Base-by-base conservation (phyloP, 2,329 filamentous ascomycete species). In the Sclerotinia trifoliorum region DNA sequence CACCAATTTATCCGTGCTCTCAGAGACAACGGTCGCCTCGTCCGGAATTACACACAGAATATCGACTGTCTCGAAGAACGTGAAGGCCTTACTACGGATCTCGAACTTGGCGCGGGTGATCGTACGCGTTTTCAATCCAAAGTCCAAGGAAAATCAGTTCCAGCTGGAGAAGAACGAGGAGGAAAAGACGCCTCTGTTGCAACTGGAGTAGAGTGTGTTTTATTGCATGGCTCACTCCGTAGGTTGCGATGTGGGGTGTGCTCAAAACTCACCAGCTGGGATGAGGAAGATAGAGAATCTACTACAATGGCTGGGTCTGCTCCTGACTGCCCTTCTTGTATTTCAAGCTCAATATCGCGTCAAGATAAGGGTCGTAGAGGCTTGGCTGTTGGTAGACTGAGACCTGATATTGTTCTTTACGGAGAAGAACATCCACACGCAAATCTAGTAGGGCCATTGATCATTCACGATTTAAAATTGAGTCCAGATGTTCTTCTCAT, bases 31-130 rank as follows among this genome's bases (percentile, higher is more conserved):
- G 87, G 88, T 4, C 89, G 90, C 71, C 81, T 92, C 6, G 87
- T 91, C 44, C 82, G 89, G 51, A 90, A 89, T 74, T 92, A 92
- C 74, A 92, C 89, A 0, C 89, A 92, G 73, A 92, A 92, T 71
- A 92, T 92, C 71, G 89, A 92, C 72, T 86, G 88, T 70, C 85
- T 92, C 8, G 90, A 92, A 75, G 86, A 88, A 74, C 87, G 89
- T 68, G 88, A 90, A 55, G 89, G 89, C 4, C 80, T 92, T 4
- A 86, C 83, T 21, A 90, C 88, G 0, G 84, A 88, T 66, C 80
- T 92, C 11, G 79, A 81, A 15, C 81, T 85, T 44, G 89, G 89
- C 0, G 84, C 87, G 1, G 90, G 89, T 1, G 86, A 83, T 72
- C 83, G 85, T 52, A 83, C 84, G 15, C 81, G 87, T 2, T 89